Percentiles rank a stretch among this genome's conserved stretches.
Conservation (phyloP, 2,329 filamentous ascomycete species). For the Onygena corvina region DNA sequence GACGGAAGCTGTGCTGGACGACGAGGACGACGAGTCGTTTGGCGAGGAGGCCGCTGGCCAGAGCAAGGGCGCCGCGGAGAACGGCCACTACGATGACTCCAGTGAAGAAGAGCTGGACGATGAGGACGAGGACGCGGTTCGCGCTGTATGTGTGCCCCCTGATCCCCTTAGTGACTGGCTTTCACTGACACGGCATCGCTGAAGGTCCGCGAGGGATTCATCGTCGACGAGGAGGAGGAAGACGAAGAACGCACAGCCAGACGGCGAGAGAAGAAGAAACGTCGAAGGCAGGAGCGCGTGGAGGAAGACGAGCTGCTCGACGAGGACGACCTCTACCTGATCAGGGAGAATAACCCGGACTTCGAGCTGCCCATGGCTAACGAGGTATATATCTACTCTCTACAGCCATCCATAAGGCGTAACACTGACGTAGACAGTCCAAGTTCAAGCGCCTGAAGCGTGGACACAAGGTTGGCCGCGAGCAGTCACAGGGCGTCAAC, state of each 20-base stretch:
- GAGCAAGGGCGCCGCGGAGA: slow-evolving; percentile 32
- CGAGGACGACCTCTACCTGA: slow-evolving; percentile 90
- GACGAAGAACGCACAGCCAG: slow-evolving; percentile 53
- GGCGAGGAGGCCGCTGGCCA: slow-evolving; percentile 61
- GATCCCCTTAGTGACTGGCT: slow-evolving; percentile 11
- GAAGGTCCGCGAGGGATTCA: slow-evolving; percentile 86
- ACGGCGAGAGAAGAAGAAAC: slow-evolving; percentile 60
- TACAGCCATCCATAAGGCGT: not conserved
- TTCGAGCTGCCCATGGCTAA: slow-evolving; percentile 54
- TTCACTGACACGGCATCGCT: too few relatives aligned
- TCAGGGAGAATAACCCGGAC: slow-evolving; percentile 67
- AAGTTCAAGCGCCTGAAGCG: slow-evolving; percentile 96
- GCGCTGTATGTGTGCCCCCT: slow-evolving; percentile 46
- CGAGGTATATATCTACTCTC: slow-evolving; percentile 44
- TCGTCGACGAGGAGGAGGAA: slow-evolving; percentile 82
- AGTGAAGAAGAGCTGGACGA: slow-evolving; percentile 89
- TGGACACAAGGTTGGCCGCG: slow-evolving; percentile 60
- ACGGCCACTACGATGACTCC: slow-evolving; percentile 58
- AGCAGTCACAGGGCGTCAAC: slow-evolving; percentile 57
- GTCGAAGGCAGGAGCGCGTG: slow-evolving; percentile 62
- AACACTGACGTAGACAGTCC: slow-evolving; percentile 29
- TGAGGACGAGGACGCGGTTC: slow-evolving; percentile 74
- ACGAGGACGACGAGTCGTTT: slow-evolving; percentile 69
- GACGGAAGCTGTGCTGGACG: slow-evolving; percentile 73
- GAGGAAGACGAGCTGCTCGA: slow-evolving; percentile 76